Conservation (phyloP, 176 grass and related monocot genomes). For the Zoysia japonica region DNA sequence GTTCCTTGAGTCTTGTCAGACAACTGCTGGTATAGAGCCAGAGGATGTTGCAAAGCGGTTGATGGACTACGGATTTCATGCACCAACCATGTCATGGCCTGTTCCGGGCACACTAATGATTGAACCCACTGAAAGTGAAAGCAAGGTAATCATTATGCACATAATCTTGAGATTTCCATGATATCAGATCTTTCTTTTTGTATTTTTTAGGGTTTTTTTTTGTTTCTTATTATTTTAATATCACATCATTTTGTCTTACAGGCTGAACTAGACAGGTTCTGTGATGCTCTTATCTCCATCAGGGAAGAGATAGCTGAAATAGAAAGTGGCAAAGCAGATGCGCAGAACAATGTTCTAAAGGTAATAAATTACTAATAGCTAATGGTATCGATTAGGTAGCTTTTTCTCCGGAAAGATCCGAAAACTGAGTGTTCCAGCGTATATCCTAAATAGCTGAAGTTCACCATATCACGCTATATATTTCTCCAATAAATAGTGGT, state of each 20-base stretch:
- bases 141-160: conserved; percentile 60
- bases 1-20: conserved; percentile 43
- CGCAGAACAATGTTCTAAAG: conserved; percentile 92
- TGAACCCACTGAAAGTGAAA: conserved; percentile 99
- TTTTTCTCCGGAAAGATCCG: too few species aligned
- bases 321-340: conserved; percentile 85
- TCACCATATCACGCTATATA: background rate
- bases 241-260: conserved; percentile 48
- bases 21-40: conserved; percentile 88
- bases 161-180: conserved; percentile 18
- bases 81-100: conserved; percentile 98
- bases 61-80: conserved; percentile 98
- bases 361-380: conserved; percentile 40
- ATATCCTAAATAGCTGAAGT: background rate
- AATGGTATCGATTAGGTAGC: background rate
- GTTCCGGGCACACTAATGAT: conserved; percentile 99
- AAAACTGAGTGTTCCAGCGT: too few species aligned
- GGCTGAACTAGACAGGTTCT: conserved; percentile 98
- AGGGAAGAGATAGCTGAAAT: conserved; percentile 92
- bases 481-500: background rate
- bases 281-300: conserved; percentile 96
- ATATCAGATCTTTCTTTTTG: conserved; percentile 26
- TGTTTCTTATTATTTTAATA: conserved; percentile 5
- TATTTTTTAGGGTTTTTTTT: background rate
- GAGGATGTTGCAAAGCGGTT: conserved; percentile 98